Conservation (phyloP, 345 rosid species). For the Heritiera littoralis region DNA sequence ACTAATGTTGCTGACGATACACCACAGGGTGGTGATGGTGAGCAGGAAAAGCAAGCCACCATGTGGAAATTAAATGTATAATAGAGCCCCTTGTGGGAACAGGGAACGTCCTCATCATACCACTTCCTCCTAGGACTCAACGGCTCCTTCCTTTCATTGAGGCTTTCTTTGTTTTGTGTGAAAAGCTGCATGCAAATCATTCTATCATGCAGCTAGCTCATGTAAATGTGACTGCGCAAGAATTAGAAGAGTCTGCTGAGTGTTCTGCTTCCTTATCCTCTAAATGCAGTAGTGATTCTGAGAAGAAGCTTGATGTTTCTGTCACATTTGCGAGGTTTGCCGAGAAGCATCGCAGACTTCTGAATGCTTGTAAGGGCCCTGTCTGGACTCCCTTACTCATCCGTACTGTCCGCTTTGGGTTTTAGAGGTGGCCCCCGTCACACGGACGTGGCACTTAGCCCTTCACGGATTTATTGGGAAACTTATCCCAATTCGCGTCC, state of each 20-base stretch:
- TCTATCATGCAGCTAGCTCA: constrained; percentile 65
- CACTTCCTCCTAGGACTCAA: constrained; percentile 90
- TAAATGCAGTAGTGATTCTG: constrained; percentile 54
- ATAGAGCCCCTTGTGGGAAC: constrained; percentile 87
- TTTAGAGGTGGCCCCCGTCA: no score
- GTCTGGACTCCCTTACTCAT: no score
- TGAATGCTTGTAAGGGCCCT: no score
- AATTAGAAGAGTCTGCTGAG: constrained; percentile 76
- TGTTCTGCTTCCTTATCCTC: constrained; percentile 43
- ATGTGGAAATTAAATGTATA: constrained; percentile 71
- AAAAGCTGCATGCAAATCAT: constrained; percentile 70
- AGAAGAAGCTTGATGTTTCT: constrained; percentile 71
- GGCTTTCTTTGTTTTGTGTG: constrained; percentile 94
- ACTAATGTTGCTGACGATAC: constrained; percentile 39
- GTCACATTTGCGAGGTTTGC: constrained; percentile 83
- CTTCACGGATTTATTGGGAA: no score
- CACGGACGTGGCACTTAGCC: no score
- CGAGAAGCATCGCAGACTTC: constrained; percentile 88
- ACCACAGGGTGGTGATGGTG: constrained; percentile 42
- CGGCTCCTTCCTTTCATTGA: constrained; percentile 90
- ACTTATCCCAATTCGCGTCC: no score
- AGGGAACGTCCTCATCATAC: constrained; percentile 63
- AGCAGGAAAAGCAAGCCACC: constrained; percentile 70
- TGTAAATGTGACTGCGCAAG: constrained; percentile 65
- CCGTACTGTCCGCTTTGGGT: no score